phyloP scores from a whole-genome alignment of 2,329 filamentous ascomycete species.

The Claviceps sorghi region DNA sequence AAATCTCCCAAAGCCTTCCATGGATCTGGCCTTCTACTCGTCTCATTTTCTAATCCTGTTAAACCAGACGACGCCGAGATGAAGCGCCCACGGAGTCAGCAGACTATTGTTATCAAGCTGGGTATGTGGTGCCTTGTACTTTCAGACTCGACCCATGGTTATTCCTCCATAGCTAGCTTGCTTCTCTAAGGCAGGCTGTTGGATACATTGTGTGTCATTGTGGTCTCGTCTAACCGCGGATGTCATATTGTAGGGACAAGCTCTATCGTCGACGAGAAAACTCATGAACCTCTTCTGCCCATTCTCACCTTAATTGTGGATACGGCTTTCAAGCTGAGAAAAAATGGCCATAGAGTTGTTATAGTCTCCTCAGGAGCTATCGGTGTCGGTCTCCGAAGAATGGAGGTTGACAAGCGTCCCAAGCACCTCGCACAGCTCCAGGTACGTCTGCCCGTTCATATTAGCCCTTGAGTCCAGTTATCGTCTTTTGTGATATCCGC shows the following conservation, averaged over 20 bases:
- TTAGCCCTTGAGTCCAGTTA: neutral
- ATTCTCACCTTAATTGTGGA: conserved; percentile 88
- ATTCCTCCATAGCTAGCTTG: neutral
- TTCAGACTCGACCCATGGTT: neutral
- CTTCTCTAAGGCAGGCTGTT: neutral
- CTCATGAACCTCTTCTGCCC: conserved; percentile 82
- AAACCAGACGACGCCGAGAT: conserved; percentile 34
- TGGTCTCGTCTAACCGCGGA: neutral
- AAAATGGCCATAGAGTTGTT: conserved; percentile 87
- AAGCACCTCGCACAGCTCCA: conserved; percentile 85
- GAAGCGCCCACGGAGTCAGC: conserved; percentile 39
- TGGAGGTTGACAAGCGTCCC: conserved; percentile 75
- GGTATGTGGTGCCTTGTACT: conserved; percentile 36
- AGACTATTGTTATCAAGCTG: conserved; percentile 66
- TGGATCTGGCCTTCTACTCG: conserved; percentile 1
- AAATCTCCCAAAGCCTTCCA: neutral
- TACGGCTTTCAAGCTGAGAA: conserved; percentile 71
- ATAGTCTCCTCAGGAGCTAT: conserved; percentile 96
- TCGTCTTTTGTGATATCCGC: neutral
- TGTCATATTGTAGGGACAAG: conserved; percentile 57
- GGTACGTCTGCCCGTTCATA: conserved; percentile 24
- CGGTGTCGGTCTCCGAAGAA: conserved; percentile 77
- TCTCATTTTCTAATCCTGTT: conserved; percentile 3
- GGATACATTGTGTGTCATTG: neutral
- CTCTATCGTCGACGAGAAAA: conserved; percentile 95